Evolutionary conservation across 129 eudicot species (phyloP).

Genomic region (Artemisia annua): DNA sequence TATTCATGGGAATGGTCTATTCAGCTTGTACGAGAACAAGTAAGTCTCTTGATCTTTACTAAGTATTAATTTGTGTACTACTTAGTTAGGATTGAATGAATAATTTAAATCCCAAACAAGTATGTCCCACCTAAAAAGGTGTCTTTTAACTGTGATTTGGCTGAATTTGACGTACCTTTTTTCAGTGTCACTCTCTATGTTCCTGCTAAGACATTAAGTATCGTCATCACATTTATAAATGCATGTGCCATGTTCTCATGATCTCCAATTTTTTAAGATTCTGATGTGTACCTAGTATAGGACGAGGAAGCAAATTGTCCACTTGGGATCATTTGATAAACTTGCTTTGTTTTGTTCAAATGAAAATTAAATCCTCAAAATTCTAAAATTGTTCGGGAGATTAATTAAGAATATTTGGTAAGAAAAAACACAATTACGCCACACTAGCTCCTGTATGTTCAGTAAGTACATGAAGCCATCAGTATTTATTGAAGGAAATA

Average conservation of each 20-base stretch:
- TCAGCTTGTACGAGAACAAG: conserved; percentile 84
- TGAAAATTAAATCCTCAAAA: no score
- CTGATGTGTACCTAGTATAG: no score
- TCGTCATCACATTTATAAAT: no score
- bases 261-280: neutral
- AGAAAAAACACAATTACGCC: no score
- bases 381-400: no score
- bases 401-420: no score
- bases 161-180: neutral
- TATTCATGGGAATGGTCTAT: conserved; percentile 74
- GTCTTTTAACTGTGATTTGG: neutral
- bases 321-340: no score
- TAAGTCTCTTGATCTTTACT: conserved; percentile 40
- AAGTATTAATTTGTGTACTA: neutral
- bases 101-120: neutral
- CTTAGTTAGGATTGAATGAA: neutral
- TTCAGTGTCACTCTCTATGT: neutral
- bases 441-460: no score
- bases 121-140: neutral
- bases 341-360: no score
- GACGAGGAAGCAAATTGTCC: no score
- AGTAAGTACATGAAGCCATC: no score
- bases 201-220: conserved; percentile 1
- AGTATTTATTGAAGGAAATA: no score
- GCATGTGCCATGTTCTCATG: neutral